A percentile compares a stretch with the other conserved stretches of the same genome.
phyloP scores from a whole-genome alignment of 768 basidiomycete species.

The Hygrocybe punicea region DNA sequence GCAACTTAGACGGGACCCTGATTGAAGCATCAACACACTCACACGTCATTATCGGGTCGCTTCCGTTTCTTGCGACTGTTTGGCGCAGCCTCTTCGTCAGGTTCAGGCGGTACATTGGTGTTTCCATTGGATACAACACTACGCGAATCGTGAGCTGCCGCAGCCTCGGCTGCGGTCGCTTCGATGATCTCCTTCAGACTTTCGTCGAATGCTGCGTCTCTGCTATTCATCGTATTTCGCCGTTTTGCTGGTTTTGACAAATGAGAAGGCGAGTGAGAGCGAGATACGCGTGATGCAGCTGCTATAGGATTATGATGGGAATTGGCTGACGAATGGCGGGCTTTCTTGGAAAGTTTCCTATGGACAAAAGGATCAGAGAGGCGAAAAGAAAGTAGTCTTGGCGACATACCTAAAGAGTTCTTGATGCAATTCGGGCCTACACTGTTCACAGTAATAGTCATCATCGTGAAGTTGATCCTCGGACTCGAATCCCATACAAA shows the following conservation, averaged over 20 bases:
- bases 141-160: slow-evolving; percentile 45
- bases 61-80: slow-evolving; percentile 68
- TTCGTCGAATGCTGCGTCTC: slow-evolving; percentile 92
- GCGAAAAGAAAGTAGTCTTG: slow-evolving; percentile 10
- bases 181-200: slow-evolving; percentile 75
- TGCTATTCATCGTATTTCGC: slow-evolving; percentile 95
- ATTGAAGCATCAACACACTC: slow-evolving; percentile 26
- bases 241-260: slow-evolving; percentile 74
- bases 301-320: slow-evolving; percentile 52
- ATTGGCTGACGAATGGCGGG: slow-evolving; percentile 61
- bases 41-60: slow-evolving; percentile 71
- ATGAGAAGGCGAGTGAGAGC: slow-evolving; percentile 66
- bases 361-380: slow-evolving; percentile 15
- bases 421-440: slow-evolving; percentile 80
- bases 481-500: slow-evolving; percentile 89
- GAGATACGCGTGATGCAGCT: slow-evolving; percentile 59
- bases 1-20: not conserved
- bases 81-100: slow-evolving; percentile 44
- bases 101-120: slow-evolving; percentile 35
- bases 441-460: slow-evolving; percentile 93
- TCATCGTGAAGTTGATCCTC: slow-evolving; percentile 68
- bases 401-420: slow-evolving; percentile 74
- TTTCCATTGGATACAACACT: slow-evolving; percentile 36
- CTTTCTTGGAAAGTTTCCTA: slow-evolving; percentile 62
- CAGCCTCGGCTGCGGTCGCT: slow-evolving; percentile 69